phyloP scores from a whole-genome alignment of 208 protist species.

The Crithidia mellificae region DNA sequence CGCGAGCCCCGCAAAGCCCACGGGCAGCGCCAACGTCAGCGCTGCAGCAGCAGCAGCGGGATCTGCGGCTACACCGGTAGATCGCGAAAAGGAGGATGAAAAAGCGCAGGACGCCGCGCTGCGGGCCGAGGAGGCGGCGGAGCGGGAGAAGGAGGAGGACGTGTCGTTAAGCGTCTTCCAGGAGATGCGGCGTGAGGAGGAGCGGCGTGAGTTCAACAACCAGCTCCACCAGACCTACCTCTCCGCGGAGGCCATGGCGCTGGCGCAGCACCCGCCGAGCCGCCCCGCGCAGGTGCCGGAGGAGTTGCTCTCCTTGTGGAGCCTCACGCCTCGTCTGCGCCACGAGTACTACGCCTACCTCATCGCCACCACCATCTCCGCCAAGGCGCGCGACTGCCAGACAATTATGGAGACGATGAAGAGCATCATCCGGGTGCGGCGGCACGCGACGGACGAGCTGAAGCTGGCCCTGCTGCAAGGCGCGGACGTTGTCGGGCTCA shows the following conservation, averaged over 20 bases:
- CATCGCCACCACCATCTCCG: conserved; percentile 70
- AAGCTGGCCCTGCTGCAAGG: conserved; percentile 75
- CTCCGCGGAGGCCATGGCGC: conserved; percentile 64
- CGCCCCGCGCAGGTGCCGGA: conserved; percentile 61
- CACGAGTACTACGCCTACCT: conserved; percentile 89
- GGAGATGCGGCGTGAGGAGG: conserved; percentile 87
- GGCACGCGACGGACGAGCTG: conserved; percentile 82
- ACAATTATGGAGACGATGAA: conserved; percentile 76
- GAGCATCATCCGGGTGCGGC: conserved; percentile 71
- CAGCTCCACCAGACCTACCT: conserved; percentile 73
- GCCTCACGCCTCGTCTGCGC: conserved; percentile 63
- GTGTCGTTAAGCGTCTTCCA: conserved; percentile 85
- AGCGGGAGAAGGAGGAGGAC: conserved; percentile 61
- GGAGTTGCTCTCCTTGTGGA: conserved; percentile 84
- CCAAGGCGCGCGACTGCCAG: conserved; percentile 74
- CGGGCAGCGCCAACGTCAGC: background rate
- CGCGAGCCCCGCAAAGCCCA: background rate
- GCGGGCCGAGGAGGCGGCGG: conserved; percentile 4
- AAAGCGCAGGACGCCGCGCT: conserved; percentile 64
- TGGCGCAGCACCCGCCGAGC: conserved; percentile 60
- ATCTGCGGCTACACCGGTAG: conserved; percentile 10
- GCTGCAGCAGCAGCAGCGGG: background rate
- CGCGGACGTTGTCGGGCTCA: conserved; percentile 92
- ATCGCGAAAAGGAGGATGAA: conserved; percentile 21
- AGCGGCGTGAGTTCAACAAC: conserved; percentile 70